Conservation (phyloP, 495 filamentous ascomycete genomes). For the Podospora comata region DNA sequence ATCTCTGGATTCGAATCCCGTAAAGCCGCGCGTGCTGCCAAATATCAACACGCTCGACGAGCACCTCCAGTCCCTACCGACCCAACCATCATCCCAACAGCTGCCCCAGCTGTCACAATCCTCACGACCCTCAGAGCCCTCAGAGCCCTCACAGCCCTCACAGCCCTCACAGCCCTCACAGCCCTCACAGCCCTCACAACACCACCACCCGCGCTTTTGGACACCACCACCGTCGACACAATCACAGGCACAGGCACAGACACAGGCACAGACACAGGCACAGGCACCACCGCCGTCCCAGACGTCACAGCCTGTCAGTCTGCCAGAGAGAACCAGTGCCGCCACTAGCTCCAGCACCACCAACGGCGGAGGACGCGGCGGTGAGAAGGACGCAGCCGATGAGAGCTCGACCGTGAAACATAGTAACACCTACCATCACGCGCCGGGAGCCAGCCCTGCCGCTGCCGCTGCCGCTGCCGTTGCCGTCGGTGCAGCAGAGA, state of each 20-base stretch:
- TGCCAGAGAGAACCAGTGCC: slow-evolving; percentile 6
- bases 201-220: slow-evolving; percentile 11
- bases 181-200: slow-evolving; percentile 18
- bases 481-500: background rate
- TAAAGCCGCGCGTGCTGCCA: slow-evolving; percentile 27
- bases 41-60: slow-evolving; percentile 24
- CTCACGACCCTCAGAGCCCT: slow-evolving; percentile 12
- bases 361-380: slow-evolving; percentile 20
- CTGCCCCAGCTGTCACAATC: background rate
- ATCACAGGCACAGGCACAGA: slow-evolving; percentile 2
- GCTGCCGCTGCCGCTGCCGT: slow-evolving; percentile 9
- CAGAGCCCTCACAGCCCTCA: slow-evolving; percentile 18
- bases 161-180: slow-evolving; percentile 14
- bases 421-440: slow-evolving; percentile 16
- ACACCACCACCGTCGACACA: slow-evolving; percentile 3
- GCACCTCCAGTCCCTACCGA: slow-evolving; percentile 7
- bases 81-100: background rate
- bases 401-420: slow-evolving; percentile 21
- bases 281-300: slow-evolving; percentile 1
- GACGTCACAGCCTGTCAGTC: slow-evolving; percentile 5
- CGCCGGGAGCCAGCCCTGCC: slow-evolving; percentile 16
- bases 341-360: slow-evolving; percentile 9
- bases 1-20: slow-evolving; percentile 30
- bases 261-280: slow-evolving; percentile 2
- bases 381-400: slow-evolving; percentile 22